Percentiles rank a stretch among this genome's conserved stretches.
These are phyloP conservation scores for Dryas drummondii DNA, from an alignment of 306 rosid species.

Conservation along the genomic window DNA sequence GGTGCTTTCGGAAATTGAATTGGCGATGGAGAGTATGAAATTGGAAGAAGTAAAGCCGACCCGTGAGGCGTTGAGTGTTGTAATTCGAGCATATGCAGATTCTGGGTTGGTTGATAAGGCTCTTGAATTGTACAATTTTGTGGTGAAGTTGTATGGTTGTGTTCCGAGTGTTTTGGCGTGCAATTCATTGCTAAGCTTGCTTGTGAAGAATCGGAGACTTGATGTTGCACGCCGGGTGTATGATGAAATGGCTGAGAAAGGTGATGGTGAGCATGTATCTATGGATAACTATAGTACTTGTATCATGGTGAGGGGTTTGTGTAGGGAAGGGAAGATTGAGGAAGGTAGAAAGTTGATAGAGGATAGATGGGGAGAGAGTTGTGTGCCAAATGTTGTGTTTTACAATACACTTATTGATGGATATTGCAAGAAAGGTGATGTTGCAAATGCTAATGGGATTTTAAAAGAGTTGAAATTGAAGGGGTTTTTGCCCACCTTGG, in stretches of 20 bases:
- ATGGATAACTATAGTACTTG: conserved; percentile 71
- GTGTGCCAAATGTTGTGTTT: conserved; percentile 72
- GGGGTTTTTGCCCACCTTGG: conserved; percentile 59
- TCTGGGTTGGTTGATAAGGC: conserved; percentile 60
- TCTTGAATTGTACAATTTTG: conserved; percentile 35
- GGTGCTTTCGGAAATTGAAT: conserved; percentile 55
- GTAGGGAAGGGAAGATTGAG: conserved; percentile 58
- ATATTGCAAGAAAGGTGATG: conserved; percentile 64
- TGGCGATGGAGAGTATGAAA: conserved; percentile 43
- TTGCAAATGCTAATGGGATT: conserved; percentile 43
- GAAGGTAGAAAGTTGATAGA: conserved; percentile 61
- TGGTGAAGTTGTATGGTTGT: conserved; percentile 40
- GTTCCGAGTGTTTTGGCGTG: conserved; percentile 48
- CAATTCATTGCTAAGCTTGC: conserved; percentile 52
- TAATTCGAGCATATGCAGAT: conserved; percentile 52
- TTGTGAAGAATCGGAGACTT: conserved; percentile 44
- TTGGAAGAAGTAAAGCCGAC: conserved; percentile 42
- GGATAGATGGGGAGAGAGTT: conserved; percentile 66
- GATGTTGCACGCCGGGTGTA: conserved; percentile 56
- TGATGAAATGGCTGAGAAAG: conserved; percentile 57
- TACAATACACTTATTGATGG: conserved; percentile 71
- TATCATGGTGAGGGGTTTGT: conserved; percentile 63
- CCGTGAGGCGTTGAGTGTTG: conserved; percentile 46
- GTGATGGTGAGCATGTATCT: conserved; percentile 21
- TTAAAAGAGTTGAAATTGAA: conserved; percentile 64